phyloP scores from a whole-genome alignment of 2,329 filamentous ascomycete species.

The Fusarium sp. region DNA sequence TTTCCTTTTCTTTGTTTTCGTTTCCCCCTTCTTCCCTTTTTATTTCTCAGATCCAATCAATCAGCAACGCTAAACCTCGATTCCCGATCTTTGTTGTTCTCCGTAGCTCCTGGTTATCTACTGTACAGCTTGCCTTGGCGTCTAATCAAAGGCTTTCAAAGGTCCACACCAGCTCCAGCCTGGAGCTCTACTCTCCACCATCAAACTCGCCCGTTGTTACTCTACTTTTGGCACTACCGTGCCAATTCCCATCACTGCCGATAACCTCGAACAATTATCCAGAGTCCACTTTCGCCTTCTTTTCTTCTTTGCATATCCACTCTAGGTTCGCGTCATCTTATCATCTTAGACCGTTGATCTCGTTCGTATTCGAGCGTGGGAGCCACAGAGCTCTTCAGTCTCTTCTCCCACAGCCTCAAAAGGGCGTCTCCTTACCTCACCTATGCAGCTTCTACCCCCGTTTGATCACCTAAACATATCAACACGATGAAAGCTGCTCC shows the following conservation, averaged over 20 bases:
- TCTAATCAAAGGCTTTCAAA: constrained; percentile 29
- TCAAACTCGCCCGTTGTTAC: constrained; percentile 36
- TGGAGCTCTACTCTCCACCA: constrained; percentile 44
- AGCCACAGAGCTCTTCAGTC: constrained; percentile 26
- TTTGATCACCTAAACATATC: constrained; percentile 41
- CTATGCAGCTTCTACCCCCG: constrained; percentile 46
- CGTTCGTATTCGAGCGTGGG: constrained; percentile 22
- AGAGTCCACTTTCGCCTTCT: constrained; percentile 22
- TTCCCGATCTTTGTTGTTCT: constrained; percentile 1
- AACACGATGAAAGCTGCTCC: constrained; percentile 91
- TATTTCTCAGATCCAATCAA: neutral
- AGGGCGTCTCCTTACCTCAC: constrained; percentile 32
- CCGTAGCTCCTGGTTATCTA: constrained; percentile 7
- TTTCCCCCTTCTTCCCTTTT: neutral
- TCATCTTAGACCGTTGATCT: neutral
- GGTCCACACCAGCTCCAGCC: constrained; percentile 45
- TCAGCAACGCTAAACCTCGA: neutral
- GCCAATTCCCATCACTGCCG: constrained; percentile 29
- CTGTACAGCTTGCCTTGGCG: constrained; percentile 14
- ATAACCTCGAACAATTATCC: constrained; percentile 26
- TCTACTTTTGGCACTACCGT: constrained; percentile 31
- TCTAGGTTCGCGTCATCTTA: neutral
- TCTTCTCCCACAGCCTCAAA: constrained; percentile 35
- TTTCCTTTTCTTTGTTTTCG: neutral
- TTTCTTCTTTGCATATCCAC: constrained; percentile 4